phyloP scores from a whole-genome alignment of 1,284 basidiomycete species.

The Ceratobasidium sp. region DNA sequence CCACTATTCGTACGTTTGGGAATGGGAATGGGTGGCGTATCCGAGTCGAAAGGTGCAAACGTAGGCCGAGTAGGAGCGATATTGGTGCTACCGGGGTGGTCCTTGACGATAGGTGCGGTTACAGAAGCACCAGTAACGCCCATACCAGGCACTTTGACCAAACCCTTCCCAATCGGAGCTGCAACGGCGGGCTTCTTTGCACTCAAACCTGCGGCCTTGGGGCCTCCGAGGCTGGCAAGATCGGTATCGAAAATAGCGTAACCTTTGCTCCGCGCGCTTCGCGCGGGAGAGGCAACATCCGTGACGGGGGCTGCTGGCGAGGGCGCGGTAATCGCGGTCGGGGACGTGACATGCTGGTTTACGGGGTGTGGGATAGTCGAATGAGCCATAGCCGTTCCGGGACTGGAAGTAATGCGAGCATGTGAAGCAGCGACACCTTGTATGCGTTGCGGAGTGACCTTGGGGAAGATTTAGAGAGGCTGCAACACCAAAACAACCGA shows the following conservation, averaged over 20 bases:
- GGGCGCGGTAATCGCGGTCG: neutral
- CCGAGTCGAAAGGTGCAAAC: conserved; percentile 32
- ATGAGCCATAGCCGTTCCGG: conserved; percentile 8
- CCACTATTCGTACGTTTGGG: conserved; percentile 5
- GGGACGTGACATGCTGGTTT: neutral
- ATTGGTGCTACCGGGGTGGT: neutral
- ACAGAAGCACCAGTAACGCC: neutral
- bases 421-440: conserved; percentile 3
- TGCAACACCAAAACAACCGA: neutral
- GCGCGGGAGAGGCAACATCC: conserved; percentile 31
- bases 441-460: conserved; percentile 18
- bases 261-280: conserved; percentile 44
- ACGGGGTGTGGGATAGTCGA: neutral
- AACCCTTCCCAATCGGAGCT: conserved; percentile 3
- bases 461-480: neutral
- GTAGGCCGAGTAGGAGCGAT: conserved; percentile 2
- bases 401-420: conserved; percentile 15
- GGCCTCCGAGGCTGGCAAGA: conserved; percentile 47
- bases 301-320: neutral
- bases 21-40: conserved; percentile 22
- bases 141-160: neutral
- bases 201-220: neutral
- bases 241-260: conserved; percentile 57
- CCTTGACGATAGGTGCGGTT: neutral
- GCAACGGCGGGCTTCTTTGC: neutral